These are phyloP conservation scores for Sporothrix pallida DNA, from an alignment of 2,329 filamentous ascomycete genomes.

Conservation along the genomic window DNA sequence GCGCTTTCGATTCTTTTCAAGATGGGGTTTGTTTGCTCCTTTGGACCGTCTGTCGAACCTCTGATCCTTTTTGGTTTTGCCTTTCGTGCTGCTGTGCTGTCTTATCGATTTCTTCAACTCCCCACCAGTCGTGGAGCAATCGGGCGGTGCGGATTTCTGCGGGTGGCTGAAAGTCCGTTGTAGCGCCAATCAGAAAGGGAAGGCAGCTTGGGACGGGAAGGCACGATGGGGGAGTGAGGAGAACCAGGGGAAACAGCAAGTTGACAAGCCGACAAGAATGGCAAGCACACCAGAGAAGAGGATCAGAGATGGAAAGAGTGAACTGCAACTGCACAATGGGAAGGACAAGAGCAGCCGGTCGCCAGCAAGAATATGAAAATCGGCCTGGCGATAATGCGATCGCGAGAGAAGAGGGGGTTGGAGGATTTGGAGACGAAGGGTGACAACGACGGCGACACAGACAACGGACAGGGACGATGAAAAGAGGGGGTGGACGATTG, in stretches of 20 bases:
- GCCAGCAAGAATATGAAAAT: background rate
- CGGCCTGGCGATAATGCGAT: background rate
- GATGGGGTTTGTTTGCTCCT: background rate
- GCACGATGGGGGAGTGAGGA: background rate
- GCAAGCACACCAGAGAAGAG: background rate
- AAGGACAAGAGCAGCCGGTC: background rate
- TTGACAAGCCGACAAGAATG: background rate
- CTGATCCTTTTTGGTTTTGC: slow-evolving; percentile 7
- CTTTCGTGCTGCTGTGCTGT: background rate
- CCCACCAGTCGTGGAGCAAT: slow-evolving; percentile 33
- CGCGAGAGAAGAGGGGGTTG: background rate
- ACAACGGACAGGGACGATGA: slow-evolving; percentile 5
- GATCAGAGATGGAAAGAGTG: background rate
- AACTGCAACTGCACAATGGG: background rate
- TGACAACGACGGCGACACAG: slow-evolving; percentile 15
- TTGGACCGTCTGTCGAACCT: background rate
- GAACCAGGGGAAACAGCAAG: background rate
- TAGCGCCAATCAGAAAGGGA: slow-evolving; percentile 24
- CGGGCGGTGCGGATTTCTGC: slow-evolving; percentile 32
- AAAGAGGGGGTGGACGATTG: slow-evolving; percentile 1
- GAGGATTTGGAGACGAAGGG: slow-evolving; percentile 1
- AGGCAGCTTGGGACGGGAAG: background rate
- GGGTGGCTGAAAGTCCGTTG: slow-evolving; percentile 31
- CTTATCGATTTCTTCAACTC: background rate
- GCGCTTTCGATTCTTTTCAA: background rate